Evolutionary conservation across 805 yeast species (phyloP).

Genomic region (Ogataea trehaloabstinens): DNA sequence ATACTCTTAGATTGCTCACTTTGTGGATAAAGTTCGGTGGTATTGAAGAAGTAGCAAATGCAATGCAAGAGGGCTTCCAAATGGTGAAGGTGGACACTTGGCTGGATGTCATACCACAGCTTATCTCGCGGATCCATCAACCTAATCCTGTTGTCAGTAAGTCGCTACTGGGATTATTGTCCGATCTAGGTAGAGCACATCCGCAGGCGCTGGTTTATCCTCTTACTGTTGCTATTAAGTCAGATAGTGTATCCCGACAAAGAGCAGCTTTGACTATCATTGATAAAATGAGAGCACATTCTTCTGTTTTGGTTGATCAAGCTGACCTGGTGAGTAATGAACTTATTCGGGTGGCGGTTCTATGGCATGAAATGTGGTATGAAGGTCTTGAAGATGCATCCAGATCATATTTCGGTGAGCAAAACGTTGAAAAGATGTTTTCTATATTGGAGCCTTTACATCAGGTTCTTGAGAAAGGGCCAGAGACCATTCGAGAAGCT

Average conservation of each 20-base stretch:
- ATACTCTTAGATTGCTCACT: slow-evolving; percentile 83
- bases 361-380: slow-evolving; percentile 98
- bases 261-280: slow-evolving; percentile 88
- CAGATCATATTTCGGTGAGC: slow-evolving; percentile 87
- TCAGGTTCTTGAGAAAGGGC: slow-evolving; percentile 77
- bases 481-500: slow-evolving; percentile 89
- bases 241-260: slow-evolving; percentile 86
- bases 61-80: slow-evolving; percentile 86
- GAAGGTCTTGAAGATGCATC: slow-evolving; percentile 98
- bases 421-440: slow-evolving; percentile 92
- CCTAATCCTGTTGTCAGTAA: slow-evolving; percentile 83
- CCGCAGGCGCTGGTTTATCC: slow-evolving; percentile 98
- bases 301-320: slow-evolving; percentile 81
- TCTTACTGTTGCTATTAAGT: slow-evolving; percentile 90
- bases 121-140: slow-evolving; percentile 94
- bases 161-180: slow-evolving; percentile 72
- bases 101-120: slow-evolving; percentile 93
- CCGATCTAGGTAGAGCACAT: slow-evolving; percentile 90
- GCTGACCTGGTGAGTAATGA: slow-evolving; percentile 94
- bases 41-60: slow-evolving; percentile 82
- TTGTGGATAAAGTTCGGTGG: slow-evolving; percentile 98
- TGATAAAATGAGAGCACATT: slow-evolving; percentile 88
- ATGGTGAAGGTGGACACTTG: slow-evolving; percentile 90
- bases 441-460: slow-evolving; percentile 88
- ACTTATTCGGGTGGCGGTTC: slow-evolving; percentile 87